Evolutionary conservation across 352 stramenopile species (phyloP), one percentile per base, ranked within the genome.

Genomic region (Phytopythium helicoides): DNA sequence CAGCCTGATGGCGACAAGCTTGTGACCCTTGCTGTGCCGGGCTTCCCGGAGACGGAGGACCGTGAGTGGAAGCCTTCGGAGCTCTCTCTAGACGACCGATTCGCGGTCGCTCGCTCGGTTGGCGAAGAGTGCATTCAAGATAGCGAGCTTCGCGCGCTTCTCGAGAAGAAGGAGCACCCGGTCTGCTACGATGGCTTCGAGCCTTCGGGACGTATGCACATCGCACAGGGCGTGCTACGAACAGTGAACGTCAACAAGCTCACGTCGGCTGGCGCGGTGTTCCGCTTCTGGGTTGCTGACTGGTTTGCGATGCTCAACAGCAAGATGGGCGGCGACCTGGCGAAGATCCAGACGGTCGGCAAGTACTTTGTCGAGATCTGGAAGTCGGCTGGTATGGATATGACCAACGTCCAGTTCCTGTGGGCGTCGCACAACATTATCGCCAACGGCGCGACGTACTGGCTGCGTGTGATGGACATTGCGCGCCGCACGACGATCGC

Each of bases 251-350:
- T 99, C 56, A 92, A 92, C 70, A 87, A 86, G 37, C 76, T 94
- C n/a, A 99, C 96, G 33, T 84, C 73, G 12, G 67, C 86, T 6
- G 97, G 96, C 25, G 92, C 93, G 22, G 95, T 97, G 9, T 99
- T 99, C 71, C 95, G 97, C 64, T 99, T 99, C 73, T 99, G 97
- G 97, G 96, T 99, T 25, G 97, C 97, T n/a, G 97, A 99, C 71
- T 99, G 97, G 97, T 99, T 99, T 70, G 97, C 97, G 15, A 94
- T 99, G 62, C 93, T 99, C 62, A 99, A 99, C 74, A 98, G 98
- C 74, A 99, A 99, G 76, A 99, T 99, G 95, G 96, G 94, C 49
- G 96, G 96, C 33, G 96, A 99, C 66, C 71, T 99, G 22, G 82
- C 95, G 40, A 99, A 99, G 77, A 99, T 99, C 67, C 87, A 87